Percentiles rank a stretch among this genome's conserved stretches.
Conservation (phyloP, 345 rosid species). For the Cochlearia excelsa region DNA sequence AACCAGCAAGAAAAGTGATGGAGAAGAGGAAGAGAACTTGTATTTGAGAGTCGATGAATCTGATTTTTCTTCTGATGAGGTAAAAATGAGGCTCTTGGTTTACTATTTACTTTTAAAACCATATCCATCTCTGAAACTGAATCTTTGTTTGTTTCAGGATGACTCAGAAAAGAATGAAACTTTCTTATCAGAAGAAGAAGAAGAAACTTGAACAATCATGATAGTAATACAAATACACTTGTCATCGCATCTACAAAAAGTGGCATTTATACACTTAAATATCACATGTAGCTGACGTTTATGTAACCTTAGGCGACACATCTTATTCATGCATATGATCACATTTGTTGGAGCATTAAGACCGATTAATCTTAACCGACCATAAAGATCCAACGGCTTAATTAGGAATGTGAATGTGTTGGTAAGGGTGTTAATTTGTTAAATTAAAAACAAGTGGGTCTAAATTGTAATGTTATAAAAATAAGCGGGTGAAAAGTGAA, state of each 20-base stretch:
- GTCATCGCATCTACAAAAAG: too few species aligned
- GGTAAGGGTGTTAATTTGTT: background rate
- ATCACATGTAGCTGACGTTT: too few species aligned
- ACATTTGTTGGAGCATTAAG: background rate
- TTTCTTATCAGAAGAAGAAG: constrained; percentile 18
- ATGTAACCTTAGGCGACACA: too few species aligned
- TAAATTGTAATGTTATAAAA: too few species aligned
- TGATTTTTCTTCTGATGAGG: constrained; percentile 54
- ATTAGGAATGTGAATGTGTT: background rate
- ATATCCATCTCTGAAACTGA: constrained; percentile 4
- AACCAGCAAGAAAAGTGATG: constrained; percentile 40
- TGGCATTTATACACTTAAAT: too few species aligned
- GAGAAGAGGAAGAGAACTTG: constrained; percentile 34
- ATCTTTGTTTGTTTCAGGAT: constrained; percentile 25
- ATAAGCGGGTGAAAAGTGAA: background rate
- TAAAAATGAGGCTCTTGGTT: constrained; percentile 23
- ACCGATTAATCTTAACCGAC: background rate
- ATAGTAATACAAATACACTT: too few species aligned
- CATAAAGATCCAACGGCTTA: background rate
- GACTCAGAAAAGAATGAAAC: constrained; percentile 21
- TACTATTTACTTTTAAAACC: background rate
- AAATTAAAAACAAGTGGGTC: background rate
- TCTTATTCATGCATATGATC: too few species aligned
- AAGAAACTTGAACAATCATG: constrained; percentile 10
- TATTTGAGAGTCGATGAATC: constrained; percentile 38